These are phyloP conservation scores for Leccinum sublutescens DNA, from an alignment of 768 basidiomycete genomes.

Conservation along the genomic window DNA sequence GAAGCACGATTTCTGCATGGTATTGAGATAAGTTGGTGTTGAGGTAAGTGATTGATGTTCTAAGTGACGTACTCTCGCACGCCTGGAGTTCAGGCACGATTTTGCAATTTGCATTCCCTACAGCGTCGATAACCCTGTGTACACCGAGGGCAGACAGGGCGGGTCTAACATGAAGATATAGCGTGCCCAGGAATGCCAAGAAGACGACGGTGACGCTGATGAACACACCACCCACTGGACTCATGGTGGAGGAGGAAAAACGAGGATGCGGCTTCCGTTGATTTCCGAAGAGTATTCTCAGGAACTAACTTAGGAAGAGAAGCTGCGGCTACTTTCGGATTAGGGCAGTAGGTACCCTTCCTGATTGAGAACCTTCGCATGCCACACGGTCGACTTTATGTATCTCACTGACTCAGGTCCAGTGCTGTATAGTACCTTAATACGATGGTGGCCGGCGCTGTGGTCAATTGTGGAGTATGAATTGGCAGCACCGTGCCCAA, in stretches of 20 bases:
- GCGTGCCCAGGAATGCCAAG: conserved; percentile 40
- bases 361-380: too few species aligned
- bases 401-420: too few species aligned
- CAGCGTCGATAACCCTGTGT: conserved; percentile 41
- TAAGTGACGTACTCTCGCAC: conserved; percentile 56
- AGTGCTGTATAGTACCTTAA: too few species aligned
- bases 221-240: not conserved
- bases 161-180: conserved; percentile 51
- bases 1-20: conserved; percentile 53
- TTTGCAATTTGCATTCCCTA: conserved; percentile 51
- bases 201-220: conserved; percentile 24
- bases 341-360: too few species aligned
- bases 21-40: conserved; percentile 11
- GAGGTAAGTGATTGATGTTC: not conserved
- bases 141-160: conserved; percentile 42
- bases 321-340: not conserved
- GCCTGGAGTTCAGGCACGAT: conserved; percentile 54
- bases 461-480: too few species aligned
- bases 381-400: too few species aligned
- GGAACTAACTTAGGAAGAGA: not conserved
- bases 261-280: not conserved
- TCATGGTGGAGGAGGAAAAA: not conserved
- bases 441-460: too few species aligned
- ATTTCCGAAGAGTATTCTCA: not conserved
- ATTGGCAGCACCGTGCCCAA: too few species aligned